Percentiles rank a stretch among this genome's conserved stretches.
Conservation (phyloP, 768 basidiomycete species). For the Termitomyces sp. region DNA sequence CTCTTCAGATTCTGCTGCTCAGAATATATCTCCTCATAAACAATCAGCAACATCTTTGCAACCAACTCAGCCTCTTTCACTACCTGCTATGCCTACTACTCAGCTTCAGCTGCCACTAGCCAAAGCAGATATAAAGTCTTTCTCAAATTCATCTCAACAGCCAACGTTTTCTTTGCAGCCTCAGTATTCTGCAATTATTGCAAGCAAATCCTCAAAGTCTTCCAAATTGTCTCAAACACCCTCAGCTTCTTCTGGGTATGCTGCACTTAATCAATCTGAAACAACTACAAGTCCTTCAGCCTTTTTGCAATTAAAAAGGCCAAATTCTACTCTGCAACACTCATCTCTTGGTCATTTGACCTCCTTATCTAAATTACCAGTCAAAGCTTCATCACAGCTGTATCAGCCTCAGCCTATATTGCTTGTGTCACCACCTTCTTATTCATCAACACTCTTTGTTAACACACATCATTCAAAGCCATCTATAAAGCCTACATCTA, state of each 20-base stretch:
- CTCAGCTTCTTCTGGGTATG: background rate
- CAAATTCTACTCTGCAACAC: background rate
- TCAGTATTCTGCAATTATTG: background rate
- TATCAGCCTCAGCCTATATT: constrained; percentile 6
- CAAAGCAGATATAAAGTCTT: background rate
- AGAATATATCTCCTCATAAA: background rate
- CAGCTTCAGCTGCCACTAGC: background rate
- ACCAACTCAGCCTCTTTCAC: background rate
- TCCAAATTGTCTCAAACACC: background rate
- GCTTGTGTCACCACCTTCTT: background rate
- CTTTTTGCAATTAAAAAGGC: background rate
- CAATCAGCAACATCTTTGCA: background rate
- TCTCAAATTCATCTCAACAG: background rate
- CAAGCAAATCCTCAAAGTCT: background rate
- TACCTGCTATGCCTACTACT: background rate
- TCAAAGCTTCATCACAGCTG: background rate
- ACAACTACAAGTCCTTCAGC: background rate
- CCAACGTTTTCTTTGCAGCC: background rate
- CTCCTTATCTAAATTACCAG: background rate
- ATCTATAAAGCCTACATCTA: background rate
- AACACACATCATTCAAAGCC: background rate
- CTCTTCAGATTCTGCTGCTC: background rate
- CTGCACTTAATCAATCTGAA: background rate
- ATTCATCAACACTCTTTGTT: background rate
- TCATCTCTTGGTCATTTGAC: background rate